phyloP scores from a whole-genome alignment of 1,139 yeast genomes.

The Yamadazyma diddensiae region DNA sequence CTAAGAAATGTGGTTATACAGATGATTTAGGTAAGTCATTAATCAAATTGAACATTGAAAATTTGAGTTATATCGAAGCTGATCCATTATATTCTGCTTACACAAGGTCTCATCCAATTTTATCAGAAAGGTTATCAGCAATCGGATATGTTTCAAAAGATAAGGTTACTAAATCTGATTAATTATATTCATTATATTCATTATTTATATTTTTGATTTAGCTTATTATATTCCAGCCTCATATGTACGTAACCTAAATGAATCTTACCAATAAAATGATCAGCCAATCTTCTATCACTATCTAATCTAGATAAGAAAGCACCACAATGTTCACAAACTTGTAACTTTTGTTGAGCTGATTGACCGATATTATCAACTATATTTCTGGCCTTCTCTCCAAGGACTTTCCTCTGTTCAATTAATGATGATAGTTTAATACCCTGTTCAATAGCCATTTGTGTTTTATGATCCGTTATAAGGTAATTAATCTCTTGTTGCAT shows the following conservation, averaged over 20 bases:
- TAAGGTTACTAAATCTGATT: constrained; percentile 35
- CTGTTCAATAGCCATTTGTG: constrained; percentile 50
- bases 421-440: constrained; percentile 43
- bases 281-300: constrained; percentile 85
- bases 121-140: constrained; percentile 82
- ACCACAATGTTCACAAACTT: constrained; percentile 90
- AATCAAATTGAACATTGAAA: constrained; percentile 72
- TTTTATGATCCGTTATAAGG: constrained; percentile 49
- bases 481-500: constrained; percentile 68
- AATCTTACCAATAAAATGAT: constrained; percentile 85
- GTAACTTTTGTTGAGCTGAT: constrained; percentile 84
- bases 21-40: constrained; percentile 68
- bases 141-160: constrained; percentile 51
- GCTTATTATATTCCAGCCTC: constrained; percentile 58
- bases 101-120: constrained; percentile 86
- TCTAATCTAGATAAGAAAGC: constrained; percentile 86
- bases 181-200: neutral
- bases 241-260: constrained; percentile 80
- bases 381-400: constrained; percentile 54
- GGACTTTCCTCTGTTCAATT: constrained; percentile 44
- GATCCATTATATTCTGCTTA: constrained; percentile 89
- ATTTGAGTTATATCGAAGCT: constrained; percentile 79
- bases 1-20: constrained; percentile 69
- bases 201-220: constrained; percentile 23
- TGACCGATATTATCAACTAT: constrained; percentile 78